phyloP scores from a whole-genome alignment of 306 rosid genomes.

The Erythrophleum fordii region DNA sequence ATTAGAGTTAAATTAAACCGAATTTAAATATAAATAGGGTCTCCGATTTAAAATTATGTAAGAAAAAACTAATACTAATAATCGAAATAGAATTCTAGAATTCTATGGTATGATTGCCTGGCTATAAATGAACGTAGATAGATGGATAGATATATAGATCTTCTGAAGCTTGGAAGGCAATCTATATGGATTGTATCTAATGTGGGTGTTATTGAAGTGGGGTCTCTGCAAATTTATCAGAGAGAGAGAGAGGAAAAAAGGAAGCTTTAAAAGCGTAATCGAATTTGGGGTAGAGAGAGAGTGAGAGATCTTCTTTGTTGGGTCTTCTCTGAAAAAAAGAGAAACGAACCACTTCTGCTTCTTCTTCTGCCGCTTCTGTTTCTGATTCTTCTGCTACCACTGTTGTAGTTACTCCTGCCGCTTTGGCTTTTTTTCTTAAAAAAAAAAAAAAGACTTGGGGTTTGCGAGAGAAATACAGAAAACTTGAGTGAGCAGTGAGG shows the following conservation, averaged over 20 bases:
- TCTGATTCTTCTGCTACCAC: constrained; percentile 34
- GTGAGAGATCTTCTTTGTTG: constrained; percentile 22
- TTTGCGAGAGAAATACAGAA: constrained; percentile 13
- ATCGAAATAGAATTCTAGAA: neutral
- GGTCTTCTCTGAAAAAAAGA: neutral
- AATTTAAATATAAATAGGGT: neutral
- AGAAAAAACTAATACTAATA: neutral
- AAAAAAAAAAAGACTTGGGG: constrained; percentile 25
- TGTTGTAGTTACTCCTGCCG: constrained; percentile 49
- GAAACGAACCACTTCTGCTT: neutral
- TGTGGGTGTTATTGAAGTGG: constrained; percentile 55
- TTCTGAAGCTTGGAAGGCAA: constrained; percentile 35
- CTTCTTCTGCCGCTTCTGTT: constrained; percentile 3
- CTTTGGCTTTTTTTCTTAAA: constrained; percentile 58
- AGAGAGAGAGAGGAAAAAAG: constrained; percentile 17
- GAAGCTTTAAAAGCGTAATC: neutral
- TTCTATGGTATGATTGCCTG: constrained; percentile 5
- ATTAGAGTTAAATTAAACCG: neutral
- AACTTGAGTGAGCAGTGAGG: constrained; percentile 35
- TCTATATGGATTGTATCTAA: constrained; percentile 50
- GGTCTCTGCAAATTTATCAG: constrained; percentile 62
- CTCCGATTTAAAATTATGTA: neutral
- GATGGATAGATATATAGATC: constrained; percentile 9
- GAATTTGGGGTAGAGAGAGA: neutral
- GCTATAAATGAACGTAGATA: neutral